phyloP scores from a whole-genome alignment of 2,329 filamentous ascomycete genomes.

The Colletotrichum coccodes region DNA sequence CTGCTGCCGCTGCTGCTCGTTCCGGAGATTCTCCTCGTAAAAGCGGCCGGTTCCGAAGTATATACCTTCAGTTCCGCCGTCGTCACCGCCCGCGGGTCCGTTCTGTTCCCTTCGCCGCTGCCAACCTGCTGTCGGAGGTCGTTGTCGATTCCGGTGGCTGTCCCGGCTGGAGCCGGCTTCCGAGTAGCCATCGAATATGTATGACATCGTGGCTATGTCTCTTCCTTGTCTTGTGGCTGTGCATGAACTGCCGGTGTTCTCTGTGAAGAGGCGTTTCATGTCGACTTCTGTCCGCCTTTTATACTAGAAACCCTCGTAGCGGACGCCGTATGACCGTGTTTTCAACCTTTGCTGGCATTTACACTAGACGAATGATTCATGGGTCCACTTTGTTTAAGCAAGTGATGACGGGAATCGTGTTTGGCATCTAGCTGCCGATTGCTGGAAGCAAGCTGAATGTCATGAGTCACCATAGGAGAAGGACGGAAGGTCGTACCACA shows the following conservation, averaged over 20 bases:
- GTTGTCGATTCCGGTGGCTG: not conserved
- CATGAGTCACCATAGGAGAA: not conserved
- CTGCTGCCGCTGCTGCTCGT: not conserved
- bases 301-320: not conserved
- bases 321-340: not conserved
- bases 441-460: not conserved
- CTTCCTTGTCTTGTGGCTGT: not conserved
- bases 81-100: not conserved
- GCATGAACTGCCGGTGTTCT: not conserved
- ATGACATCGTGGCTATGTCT: not conserved
- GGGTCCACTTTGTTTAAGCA: not conserved
- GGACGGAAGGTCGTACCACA: not conserved
- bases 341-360: not conserved
- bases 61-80: not conserved
- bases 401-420: not conserved
- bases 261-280: too few species aligned
- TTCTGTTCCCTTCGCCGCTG: not conserved
- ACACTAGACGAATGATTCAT: not conserved
- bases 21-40: slow-evolving; percentile 1
- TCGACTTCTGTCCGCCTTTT: too few species aligned
- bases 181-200: slow-evolving; percentile 28
- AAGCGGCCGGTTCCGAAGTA: slow-evolving; percentile 12
- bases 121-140: not conserved
- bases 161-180: not conserved
- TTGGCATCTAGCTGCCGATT: not conserved